Percentiles rank a stretch among this genome's conserved stretches.
phyloP scores from a whole-genome alignment of 495 filamentous ascomycete genomes.

The Venustampulla echinocandica region DNA sequence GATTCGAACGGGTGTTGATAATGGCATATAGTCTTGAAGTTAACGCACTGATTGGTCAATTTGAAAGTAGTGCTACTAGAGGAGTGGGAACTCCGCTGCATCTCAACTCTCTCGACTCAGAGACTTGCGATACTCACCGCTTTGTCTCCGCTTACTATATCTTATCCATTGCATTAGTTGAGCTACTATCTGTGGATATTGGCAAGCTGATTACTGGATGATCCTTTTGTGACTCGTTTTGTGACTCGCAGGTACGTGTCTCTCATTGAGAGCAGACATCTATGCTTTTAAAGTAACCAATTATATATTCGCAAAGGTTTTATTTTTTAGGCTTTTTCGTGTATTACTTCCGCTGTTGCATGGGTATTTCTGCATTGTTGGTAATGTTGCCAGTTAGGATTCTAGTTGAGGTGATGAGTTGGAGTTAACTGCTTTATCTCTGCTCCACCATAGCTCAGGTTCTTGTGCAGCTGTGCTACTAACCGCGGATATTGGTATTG shows the following conservation, averaged over 20 bases:
- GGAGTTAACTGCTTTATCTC: neutral
- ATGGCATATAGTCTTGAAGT: neutral
- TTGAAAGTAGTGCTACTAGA: neutral
- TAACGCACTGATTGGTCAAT: neutral
- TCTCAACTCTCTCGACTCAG: neutral
- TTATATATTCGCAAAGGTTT: neutral
- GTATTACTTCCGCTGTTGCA: neutral
- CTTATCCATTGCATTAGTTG: neutral
- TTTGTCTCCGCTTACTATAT: neutral
- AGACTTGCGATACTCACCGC: neutral
- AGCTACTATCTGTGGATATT: neutral
- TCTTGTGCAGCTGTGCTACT: neutral
- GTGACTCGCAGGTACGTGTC: neutral
- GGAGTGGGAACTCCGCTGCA: neutral
- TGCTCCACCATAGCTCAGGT: neutral
- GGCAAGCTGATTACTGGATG: neutral
- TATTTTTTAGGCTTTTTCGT: neutral
- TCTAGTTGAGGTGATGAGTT: neutral
- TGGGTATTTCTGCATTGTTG: neutral
- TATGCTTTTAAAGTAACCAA: neutral
- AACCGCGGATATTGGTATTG: neutral
- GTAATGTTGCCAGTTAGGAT: neutral
- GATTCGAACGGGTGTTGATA: neutral
- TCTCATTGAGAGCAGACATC: too few relatives aligned
- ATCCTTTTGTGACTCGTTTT: neutral